These are phyloP conservation scores for Elsinoe arachidis DNA, from an alignment of 2,329 filamentous ascomycete genomes.

Conservation along the genomic window DNA sequence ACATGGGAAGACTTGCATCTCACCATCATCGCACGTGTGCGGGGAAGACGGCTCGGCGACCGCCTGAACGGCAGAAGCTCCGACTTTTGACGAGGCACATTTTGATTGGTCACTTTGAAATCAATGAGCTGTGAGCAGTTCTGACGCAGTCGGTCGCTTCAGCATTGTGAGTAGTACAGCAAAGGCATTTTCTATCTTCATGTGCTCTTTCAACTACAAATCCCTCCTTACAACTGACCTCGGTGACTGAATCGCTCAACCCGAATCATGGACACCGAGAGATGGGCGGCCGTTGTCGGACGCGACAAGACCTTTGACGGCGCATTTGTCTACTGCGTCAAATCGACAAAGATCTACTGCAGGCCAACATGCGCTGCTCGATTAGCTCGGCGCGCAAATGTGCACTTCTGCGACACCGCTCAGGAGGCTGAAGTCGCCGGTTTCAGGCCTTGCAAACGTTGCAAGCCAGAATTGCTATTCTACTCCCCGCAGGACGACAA, in stretches of 20 bases:
- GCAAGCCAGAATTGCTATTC: constrained; percentile 32
- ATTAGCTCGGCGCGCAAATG: constrained; percentile 49
- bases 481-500: constrained; percentile 15
- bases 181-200: background rate
- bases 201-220: no score
- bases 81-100: background rate
- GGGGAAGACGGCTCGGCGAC: no score
- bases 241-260: no score
- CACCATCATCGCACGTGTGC: no score
- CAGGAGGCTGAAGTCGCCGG: constrained; percentile 41
- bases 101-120: constrained; percentile 8
- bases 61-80: background rate
- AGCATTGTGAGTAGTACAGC: background rate
- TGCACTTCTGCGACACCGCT: constrained; percentile 46
- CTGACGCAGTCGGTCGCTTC: background rate
- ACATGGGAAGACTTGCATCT: background rate
- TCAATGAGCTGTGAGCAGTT: background rate
- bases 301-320: constrained; percentile 5
- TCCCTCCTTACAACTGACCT: no score
- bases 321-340: constrained; percentile 49
- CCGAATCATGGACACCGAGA: constrained; percentile 2
- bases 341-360: constrained; percentile 51
- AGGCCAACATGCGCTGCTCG: constrained; percentile 52
- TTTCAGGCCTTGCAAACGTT: constrained; percentile 52
- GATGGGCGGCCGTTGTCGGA: constrained; percentile 8